Evolutionary conservation across 495 filamentous ascomycete genomes (phyloP), one percentile per base, ranked within the genome.

Genomic region (Daldinia loculata): DNA sequence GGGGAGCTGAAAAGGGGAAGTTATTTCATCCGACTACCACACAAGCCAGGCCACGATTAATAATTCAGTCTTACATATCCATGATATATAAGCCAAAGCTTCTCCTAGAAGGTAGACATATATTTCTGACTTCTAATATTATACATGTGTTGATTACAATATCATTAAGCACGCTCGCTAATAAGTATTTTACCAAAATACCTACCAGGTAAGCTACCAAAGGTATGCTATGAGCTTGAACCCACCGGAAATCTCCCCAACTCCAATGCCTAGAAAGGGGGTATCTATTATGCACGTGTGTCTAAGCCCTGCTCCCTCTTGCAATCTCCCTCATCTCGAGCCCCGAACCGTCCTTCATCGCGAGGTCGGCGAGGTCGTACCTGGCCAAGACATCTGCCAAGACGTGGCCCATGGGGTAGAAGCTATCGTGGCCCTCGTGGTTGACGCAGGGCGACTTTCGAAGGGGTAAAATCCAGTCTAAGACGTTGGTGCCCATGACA

Each of bases 401-500:
- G 26, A 80, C 57, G 1, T 78, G 79, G 6, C 85, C 85, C 75
- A 86, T 71, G 22, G 77, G 74, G 70, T 84, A 88, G 34, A 85
- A 80, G 70, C 84, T 83, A 55, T 84, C 80, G 36, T 72, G 71
- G 52, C 76, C 79, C 52, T 87, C 86, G 67, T 84, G 81, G 32
- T 66, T 80, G 19, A 75, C 69, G 63, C 89, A 93, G 0, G 92
- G 92, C 17, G 89, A 90, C 29, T 81, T 80, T 60, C 84, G 88
- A 51, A 94, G 73, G 6, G 92, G 92, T 14, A 96, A 79, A 34
- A 95, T 76, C 91, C 91, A 95, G 67, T 95, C 92, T 48, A 85
- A 66, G 9, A 87, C 61, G n/a, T 79, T 86, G 45, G 85, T 82
- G 6, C 93, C 93, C 86, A 97, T 90, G 9, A 96, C 84, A 38